Evolutionary conservation across 257 asterid species (phyloP).

Genomic region (Apocynum venetum): DNA sequence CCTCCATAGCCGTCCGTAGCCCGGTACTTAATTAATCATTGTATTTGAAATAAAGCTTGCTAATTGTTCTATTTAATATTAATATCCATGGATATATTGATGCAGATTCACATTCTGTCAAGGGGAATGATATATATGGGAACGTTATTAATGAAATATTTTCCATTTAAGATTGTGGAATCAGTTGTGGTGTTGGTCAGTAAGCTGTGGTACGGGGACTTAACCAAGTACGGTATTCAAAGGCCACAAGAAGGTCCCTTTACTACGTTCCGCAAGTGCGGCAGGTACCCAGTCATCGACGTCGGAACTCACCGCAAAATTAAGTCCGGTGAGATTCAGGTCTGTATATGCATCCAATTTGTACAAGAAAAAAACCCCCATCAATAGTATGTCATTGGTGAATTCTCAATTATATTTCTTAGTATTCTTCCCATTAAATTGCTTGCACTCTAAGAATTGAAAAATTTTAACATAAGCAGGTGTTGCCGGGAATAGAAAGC

Average conservation of each 20-base stretch:
- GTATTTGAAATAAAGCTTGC: too few relatives aligned
- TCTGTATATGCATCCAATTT: neutral
- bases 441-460: slow-evolving; percentile 7
- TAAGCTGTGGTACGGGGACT: slow-evolving; percentile 51
- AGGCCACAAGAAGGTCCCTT: slow-evolving; percentile 66
- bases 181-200: slow-evolving; percentile 27
- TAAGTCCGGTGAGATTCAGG: slow-evolving; percentile 61
- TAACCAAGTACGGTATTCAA: slow-evolving; percentile 42
- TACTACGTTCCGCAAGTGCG: slow-evolving; percentile 34
- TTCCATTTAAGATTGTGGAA: slow-evolving; percentile 36
- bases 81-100: too few relatives aligned
- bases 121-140: slow-evolving; percentile 33
- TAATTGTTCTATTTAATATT: too few relatives aligned
- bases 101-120: slow-evolving; percentile 58
- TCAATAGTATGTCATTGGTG: too few relatives aligned
- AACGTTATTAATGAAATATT: slow-evolving; percentile 23
- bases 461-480: slow-evolving; percentile 30
- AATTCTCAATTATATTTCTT: too few relatives aligned
- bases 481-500: slow-evolving; percentile 42
- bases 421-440: neutral
- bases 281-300: slow-evolving; percentile 66
- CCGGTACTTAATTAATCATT: slow-evolving; percentile 36
- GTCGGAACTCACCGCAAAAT: slow-evolving; percentile 53
- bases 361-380: too few relatives aligned
- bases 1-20: slow-evolving; percentile 70